Evolutionary conservation across 441 rosid species (phyloP), one percentile per base, ranked within the genome.

Genomic region (Breynia disticha): DNA sequence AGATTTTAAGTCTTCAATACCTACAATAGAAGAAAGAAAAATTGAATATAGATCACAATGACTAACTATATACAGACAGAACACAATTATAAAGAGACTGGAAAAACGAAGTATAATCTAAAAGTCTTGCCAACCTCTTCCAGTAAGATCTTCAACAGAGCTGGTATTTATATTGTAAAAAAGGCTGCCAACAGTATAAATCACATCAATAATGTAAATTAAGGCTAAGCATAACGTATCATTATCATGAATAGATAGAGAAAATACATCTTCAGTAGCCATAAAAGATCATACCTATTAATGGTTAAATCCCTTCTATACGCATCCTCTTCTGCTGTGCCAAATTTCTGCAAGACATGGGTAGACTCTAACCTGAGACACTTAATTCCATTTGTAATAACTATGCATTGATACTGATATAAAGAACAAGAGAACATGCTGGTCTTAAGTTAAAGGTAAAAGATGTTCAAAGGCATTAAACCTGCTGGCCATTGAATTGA

Each of bases 241-340:
- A 28, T 28, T 28, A 28, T 19, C 19, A 41, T 37, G 18, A 46
- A 64, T 11, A 11, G 41, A 39, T 8, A 17, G 46, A 4, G 11
- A 50, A 11, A 45, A n/a, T 0, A 16, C 12, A 11, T 16, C 21
- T 11, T 19, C 11, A 28, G 19, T 12, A 62, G 28, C 14, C 16
- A 6, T 48, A 65, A 24, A 57, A 1, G 48, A 45, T 53, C 14
- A 50, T 66, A 90, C 98, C 98, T 91, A 73, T 91, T 91, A 44
- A 91, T 91, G 20, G 98, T 91, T 59, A 88, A 75, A 66, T 91
- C 97, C 71, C 97, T 82, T 78, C 98, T 70, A 64, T 66, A 82
- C n/a, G 98, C 98, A 76, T 91, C 98, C 73, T 88, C 83, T 78
- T 88, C 60, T 15, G 98, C 81, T 12, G 97, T 82, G 60, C 98